These are phyloP conservation scores for Ceratocystis huliohia DNA, from an alignment of 2,329 filamentous ascomycete genomes.

Conservation along the genomic window DNA sequence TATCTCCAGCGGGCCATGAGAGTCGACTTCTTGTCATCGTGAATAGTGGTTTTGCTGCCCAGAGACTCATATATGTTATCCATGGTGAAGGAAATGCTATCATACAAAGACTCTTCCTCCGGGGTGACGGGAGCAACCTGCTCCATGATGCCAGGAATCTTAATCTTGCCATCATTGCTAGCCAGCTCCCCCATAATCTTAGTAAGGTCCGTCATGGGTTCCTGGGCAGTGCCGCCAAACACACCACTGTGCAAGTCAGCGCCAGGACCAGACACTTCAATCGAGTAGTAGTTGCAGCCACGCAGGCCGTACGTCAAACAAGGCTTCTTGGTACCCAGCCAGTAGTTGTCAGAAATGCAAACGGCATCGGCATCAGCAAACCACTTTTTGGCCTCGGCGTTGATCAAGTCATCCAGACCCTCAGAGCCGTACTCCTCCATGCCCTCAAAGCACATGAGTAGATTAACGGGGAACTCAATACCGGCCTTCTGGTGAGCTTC, in stretches of 20 bases:
- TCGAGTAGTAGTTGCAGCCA: constrained; percentile 93
- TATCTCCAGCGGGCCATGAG: constrained; percentile 95
- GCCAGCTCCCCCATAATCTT: constrained; percentile 73
- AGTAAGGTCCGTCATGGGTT: constrained; percentile 95
- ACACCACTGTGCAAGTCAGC: constrained; percentile 94
- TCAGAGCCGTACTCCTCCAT: constrained; percentile 99
- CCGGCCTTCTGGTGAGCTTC: constrained; percentile 94
- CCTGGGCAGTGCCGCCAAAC: constrained; percentile 89
- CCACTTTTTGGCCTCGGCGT: constrained; percentile 79
- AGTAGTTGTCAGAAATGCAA: constrained; percentile 99
- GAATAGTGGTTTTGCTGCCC: constrained; percentile 77
- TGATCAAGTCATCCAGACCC: constrained; percentile 88
- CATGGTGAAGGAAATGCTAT: constrained; percentile 88
- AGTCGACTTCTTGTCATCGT: constrained; percentile 76
- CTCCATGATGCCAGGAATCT: constrained; percentile 85
- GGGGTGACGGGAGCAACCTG: constrained; percentile 79
- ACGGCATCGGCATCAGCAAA: constrained; percentile 94
- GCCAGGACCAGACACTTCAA: constrained; percentile 80
- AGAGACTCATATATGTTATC: constrained; percentile 85
- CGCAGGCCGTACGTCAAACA: constrained; percentile 95
- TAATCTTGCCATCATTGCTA: constrained; percentile 80
- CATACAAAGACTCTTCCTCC: constrained; percentile 80
- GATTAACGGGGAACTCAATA: constrained; percentile 89
- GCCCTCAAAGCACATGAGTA: constrained; percentile 98
- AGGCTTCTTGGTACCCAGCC: constrained; percentile 96